phyloP scores from a whole-genome alignment of 2,329 filamentous ascomycete genomes.

The Aureobasidium namibiae region DNA sequence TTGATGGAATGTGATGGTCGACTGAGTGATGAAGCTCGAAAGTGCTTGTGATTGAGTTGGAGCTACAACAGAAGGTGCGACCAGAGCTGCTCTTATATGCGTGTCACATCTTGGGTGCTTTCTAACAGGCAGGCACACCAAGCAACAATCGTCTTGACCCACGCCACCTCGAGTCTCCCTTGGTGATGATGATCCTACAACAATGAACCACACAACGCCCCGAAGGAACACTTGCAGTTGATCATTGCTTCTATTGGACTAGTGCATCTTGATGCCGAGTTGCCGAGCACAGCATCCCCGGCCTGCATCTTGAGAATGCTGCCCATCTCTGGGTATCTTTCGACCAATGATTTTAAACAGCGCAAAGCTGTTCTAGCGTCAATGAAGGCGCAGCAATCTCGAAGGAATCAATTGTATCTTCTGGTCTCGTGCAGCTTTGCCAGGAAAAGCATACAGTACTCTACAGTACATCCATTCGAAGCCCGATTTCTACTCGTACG shows the following conservation, averaged over 20 bases:
- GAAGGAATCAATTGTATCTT: background rate
- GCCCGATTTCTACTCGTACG: background rate
- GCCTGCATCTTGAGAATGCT: conserved; percentile 1
- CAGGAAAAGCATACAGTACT: background rate
- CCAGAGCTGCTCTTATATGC: conserved; percentile 1
- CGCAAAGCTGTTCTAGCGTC: background rate
- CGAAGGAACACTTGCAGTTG: conserved; percentile 5
- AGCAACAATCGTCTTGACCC: conserved; percentile 5
- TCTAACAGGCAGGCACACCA: conserved; percentile 5
- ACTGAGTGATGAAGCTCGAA: background rate
- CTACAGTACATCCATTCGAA: background rate
- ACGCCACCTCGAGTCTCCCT: background rate
- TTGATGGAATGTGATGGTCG: conserved; percentile 2
- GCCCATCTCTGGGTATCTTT: background rate
- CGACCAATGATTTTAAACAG: background rate
- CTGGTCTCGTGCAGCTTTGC: background rate
- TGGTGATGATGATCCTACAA: background rate
- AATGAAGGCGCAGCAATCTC: background rate
- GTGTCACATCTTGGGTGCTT: background rate
- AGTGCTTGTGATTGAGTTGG: background rate
- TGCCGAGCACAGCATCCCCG: background rate
- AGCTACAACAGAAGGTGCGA: background rate
- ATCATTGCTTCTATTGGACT: background rate
- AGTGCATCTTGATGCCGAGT: conserved; percentile 3
- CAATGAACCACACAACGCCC: conserved; percentile 5